These are phyloP conservation scores for Mallotus repandus DNA, from an alignment of 441 rosid genomes.

Conservation along the genomic window DNA sequence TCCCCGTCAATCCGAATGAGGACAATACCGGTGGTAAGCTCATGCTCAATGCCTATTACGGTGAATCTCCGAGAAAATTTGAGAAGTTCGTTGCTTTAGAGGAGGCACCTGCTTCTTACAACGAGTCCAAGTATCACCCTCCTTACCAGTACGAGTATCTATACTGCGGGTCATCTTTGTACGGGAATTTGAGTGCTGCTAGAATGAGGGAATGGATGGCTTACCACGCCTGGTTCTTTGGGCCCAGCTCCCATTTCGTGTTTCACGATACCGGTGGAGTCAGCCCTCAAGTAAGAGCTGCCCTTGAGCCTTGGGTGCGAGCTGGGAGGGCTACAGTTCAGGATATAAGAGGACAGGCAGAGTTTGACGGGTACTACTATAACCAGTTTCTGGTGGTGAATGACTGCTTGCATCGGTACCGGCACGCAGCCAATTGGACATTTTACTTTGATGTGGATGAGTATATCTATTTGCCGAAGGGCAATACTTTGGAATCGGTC, in stretches of 20 bases:
- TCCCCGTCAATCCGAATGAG: conserved; percentile 49
- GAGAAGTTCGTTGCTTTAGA: conserved; percentile 56
- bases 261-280: conserved; percentile 85
- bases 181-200: conserved; percentile 60
- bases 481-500: conserved; percentile 51
- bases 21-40: conserved; percentile 72
- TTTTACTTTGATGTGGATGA: conserved; percentile 86
- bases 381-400: conserved; percentile 83
- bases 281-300: conserved; percentile 46
- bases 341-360: conserved; percentile 60
- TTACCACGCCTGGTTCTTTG: conserved; percentile 83
- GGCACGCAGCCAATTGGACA: conserved; percentile 67
- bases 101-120: conserved; percentile 54
- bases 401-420: conserved; percentile 70
- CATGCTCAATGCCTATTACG: conserved; percentile 59
- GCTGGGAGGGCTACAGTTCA: conserved; percentile 70
- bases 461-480: conserved; percentile 44
- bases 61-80: conserved; percentile 41
- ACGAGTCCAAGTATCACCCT: conserved; percentile 46
- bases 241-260: conserved; percentile 71
- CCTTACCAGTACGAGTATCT: conserved; percentile 65
- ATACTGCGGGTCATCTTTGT: conserved; percentile 77
- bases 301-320: conserved; percentile 66
- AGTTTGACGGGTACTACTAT: conserved; percentile 73
- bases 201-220: conserved; percentile 90